Percentiles rank a stretch among this genome's conserved stretches.
phyloP scores from a whole-genome alignment of 805 yeast genomes.

The Hemisphaericaspora nanyangensis region DNA sequence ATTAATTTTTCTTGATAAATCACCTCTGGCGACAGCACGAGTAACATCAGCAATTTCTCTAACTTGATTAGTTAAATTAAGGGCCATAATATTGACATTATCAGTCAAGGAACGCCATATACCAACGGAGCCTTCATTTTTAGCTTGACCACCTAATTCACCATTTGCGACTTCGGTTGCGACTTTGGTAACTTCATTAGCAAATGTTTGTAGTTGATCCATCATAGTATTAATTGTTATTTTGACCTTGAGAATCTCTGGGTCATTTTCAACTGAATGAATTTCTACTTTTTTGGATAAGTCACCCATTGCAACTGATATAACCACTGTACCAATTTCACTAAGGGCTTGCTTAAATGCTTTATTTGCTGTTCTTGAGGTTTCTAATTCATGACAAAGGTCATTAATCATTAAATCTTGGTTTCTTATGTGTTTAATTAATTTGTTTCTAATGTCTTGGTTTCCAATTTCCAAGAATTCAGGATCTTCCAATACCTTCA shows the following conservation, averaged over 20 bases:
- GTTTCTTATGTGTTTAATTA: conserved; percentile 23
- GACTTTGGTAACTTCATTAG: conserved; percentile 76
- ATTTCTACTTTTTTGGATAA: conserved; percentile 75
- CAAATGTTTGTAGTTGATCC: conserved; percentile 80
- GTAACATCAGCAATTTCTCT: conserved; percentile 89
- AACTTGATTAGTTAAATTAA: conserved; percentile 64
- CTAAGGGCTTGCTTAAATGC: conserved; percentile 69
- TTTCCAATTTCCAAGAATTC: conserved; percentile 24
- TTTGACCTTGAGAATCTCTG: conserved; percentile 76
- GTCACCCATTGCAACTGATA: conserved; percentile 88
- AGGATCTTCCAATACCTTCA: conserved; percentile 39
- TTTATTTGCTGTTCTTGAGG: conserved; percentile 52
- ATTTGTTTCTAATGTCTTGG: conserved; percentile 26
- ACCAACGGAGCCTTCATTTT: conserved; percentile 79
- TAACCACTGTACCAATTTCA: conserved; percentile 82
- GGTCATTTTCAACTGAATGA: conserved; percentile 68
- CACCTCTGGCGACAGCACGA: conserved; percentile 85
- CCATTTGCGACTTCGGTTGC: conserved; percentile 92
- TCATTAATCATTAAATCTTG: conserved; percentile 27
- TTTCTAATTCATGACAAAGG: conserved; percentile 28
- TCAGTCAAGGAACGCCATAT: conserved; percentile 84
- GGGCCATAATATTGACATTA: conserved; percentile 85
- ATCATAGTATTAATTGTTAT: conserved; percentile 83
- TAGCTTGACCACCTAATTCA: conserved; percentile 85
- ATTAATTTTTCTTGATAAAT: conserved; percentile 74